Conservation (phyloP, 208 protist species). For the Porcisia hertigi region DNA sequence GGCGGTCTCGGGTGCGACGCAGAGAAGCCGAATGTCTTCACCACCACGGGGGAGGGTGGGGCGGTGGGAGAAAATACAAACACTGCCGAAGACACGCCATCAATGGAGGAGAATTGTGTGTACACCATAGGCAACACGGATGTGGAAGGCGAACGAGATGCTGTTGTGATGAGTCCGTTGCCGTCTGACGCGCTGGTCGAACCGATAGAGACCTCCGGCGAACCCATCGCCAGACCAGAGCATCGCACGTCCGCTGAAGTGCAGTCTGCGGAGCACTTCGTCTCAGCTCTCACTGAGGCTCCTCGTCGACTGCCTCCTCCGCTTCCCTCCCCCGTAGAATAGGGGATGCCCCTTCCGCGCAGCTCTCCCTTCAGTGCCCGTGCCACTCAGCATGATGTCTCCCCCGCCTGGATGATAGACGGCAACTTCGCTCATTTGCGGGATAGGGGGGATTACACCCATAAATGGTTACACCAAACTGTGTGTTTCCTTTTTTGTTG, state of each 20-base stretch:
- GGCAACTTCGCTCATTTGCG: background rate
- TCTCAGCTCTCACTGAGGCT: background rate
- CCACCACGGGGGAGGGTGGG: conserved; percentile 28
- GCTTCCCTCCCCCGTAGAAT: conserved; percentile 4
- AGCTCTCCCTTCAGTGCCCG: conserved; percentile 29
- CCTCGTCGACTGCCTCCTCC: conserved; percentile 32
- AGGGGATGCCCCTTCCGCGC: background rate
- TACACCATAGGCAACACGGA: conserved; percentile 19
- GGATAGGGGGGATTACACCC: conserved; percentile 1
- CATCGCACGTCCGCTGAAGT: conserved; percentile 16
- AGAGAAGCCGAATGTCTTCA: conserved; percentile 25
- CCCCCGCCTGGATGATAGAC: conserved; percentile 23
- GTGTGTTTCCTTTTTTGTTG: background rate
- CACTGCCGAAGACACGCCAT: background rate
- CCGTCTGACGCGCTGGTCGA: conserved; percentile 1
- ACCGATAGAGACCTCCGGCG: background rate
- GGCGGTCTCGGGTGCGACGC: background rate
- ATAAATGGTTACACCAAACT: background rate
- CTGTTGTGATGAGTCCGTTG: background rate
- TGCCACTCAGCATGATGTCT: conserved; percentile 35
- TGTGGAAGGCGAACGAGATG: conserved; percentile 10
- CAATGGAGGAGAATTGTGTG: conserved; percentile 1
- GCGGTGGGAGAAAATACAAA: background rate
- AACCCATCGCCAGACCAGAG: background rate
- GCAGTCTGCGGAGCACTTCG: conserved; percentile 9